A percentile compares a stretch with the other conserved stretches of the same genome.
These are phyloP conservation scores for Termitomyces sp. DNA, from an alignment of 768 basidiomycete genomes.

Conservation along the genomic window DNA sequence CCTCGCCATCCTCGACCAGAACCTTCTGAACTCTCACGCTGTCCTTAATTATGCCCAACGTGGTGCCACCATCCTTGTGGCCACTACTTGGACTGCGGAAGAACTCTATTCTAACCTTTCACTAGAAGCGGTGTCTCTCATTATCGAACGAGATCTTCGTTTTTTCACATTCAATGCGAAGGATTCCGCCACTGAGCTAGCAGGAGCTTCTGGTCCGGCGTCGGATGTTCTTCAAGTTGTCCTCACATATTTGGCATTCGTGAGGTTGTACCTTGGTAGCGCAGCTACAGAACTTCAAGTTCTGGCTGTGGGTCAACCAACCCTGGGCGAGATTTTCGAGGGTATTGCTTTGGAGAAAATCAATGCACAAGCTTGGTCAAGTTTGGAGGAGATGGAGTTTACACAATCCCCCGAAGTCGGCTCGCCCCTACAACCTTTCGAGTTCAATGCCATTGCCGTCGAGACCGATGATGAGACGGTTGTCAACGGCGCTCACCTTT, in stretches of 20 bases:
- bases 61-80: conserved; percentile 69
- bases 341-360: conserved; percentile 51
- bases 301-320: conserved; percentile 44
- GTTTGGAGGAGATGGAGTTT: conserved; percentile 55
- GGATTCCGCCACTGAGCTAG: conserved; percentile 42
- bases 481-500: conserved; percentile 56
- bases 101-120: conserved; percentile 74
- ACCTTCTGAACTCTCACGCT: conserved; percentile 74
- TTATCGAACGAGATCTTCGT: conserved; percentile 51
- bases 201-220: conserved; percentile 28
- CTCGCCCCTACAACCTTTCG: conserved; percentile 49
- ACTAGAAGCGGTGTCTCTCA: conserved; percentile 38
- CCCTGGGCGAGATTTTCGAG: conserved; percentile 43
- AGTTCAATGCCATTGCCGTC: conserved; percentile 73
- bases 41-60: conserved; percentile 64
- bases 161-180: conserved; percentile 62
- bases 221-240: conserved; percentile 50
- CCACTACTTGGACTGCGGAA: conserved; percentile 69
- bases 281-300: conserved; percentile 54
- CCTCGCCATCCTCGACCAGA: conserved; percentile 70
- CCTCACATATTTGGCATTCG: conserved; percentile 73
- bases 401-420: conserved; percentile 22
- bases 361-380: conserved; percentile 61
- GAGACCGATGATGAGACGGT: conserved; percentile 56
- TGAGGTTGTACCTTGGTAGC: conserved; percentile 77